Evolutionary conservation across 495 filamentous ascomycete species (phyloP), one percentile per base, ranked within the genome.

Genomic region (Cryomyces minteri): DNA sequence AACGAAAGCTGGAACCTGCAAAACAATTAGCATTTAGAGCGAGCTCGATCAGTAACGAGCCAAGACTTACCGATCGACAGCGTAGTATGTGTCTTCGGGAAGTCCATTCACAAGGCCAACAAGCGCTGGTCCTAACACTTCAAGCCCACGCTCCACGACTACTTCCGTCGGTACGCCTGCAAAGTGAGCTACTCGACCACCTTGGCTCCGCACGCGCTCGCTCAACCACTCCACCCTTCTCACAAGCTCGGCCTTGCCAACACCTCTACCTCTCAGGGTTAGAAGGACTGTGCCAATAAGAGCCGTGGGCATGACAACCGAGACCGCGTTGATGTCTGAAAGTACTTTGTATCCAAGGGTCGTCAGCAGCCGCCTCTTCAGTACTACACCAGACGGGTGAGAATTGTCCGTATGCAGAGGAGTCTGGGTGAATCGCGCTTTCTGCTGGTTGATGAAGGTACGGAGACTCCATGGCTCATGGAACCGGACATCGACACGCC

Each of bases 281-380:
- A 98, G 68, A 0, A 98, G 70, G 0, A 96, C 84, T 0, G 90
- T 96, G 7, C 90, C 90, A 32, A 98, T 88, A 38, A 98, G 69
- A 5, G 88, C 84, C 0, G 90, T 94, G 4, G 90, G 90, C 90
- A 98, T 98, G 45, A 95, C 85, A 1, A 98, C 90, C 2, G 87
- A 93, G 2, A 93, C 88, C 31, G 80, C 71, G 58, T 98, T 98
- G 65, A 98, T 96, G 52, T 96, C 84, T 4, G 81, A 80, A 28
- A 98, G 67, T 9, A 95, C 85, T 48, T 79, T 82, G 59, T 94
- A 98, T 1, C 90, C 90, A 34, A 98, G 62, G 0, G 82, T 87
- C 40, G 86, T 68, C 4, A 96, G 64, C 12, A 95, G 63, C n/a
- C 72, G 67, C 8, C 68, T 59, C 32, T 68, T 73, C 47, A 59